These are phyloP conservation scores for Termitomyces sp. DNA, from an alignment of 768 basidiomycete species.

Conservation along the genomic window DNA sequence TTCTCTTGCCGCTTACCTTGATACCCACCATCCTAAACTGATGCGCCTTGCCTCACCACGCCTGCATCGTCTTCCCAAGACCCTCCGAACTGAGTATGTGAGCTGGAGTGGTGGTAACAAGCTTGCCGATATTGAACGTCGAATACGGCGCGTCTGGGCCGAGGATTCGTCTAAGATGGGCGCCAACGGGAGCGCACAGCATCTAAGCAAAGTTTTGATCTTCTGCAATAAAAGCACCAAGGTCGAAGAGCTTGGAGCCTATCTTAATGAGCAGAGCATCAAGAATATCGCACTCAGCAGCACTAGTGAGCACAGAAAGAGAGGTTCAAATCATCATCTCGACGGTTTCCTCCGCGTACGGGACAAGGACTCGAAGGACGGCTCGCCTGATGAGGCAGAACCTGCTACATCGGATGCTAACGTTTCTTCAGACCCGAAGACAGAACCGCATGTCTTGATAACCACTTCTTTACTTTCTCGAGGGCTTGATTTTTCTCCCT, in stretches of 20 bases:
- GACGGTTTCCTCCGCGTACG: constrained; percentile 61
- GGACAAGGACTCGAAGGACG: neutral
- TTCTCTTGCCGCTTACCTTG: constrained; percentile 65
- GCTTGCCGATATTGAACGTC: constrained; percentile 74
- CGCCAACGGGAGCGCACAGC: constrained; percentile 17
- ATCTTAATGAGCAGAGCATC: constrained; percentile 60
- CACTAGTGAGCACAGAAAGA: constrained; percentile 50
- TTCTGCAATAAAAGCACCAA: constrained; percentile 80
- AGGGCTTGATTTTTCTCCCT: constrained; percentile 83
- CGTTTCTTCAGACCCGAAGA: constrained; percentile 28
- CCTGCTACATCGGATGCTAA: constrained; percentile 3
- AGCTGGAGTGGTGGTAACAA: constrained; percentile 80
- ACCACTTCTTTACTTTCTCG: constrained; percentile 91
- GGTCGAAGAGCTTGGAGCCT: constrained; percentile 59
- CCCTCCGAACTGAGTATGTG: constrained; percentile 71
- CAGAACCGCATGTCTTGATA: constrained; percentile 66
- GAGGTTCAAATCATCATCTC: constrained; percentile 77
- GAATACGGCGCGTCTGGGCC: constrained; percentile 73
- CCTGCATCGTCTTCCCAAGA: constrained; percentile 74
- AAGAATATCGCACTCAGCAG: constrained; percentile 67
- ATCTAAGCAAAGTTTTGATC: constrained; percentile 68
- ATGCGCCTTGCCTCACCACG: constrained; percentile 78
- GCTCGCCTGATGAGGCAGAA: constrained; percentile 4
- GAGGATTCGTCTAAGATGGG: constrained; percentile 46
- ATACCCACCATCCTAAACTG: constrained; percentile 57